Percentiles rank a stretch among this genome's conserved stretches.
Conservation (phyloP, 768 basidiomycete genomes). For the Suillus luteus region DNA sequence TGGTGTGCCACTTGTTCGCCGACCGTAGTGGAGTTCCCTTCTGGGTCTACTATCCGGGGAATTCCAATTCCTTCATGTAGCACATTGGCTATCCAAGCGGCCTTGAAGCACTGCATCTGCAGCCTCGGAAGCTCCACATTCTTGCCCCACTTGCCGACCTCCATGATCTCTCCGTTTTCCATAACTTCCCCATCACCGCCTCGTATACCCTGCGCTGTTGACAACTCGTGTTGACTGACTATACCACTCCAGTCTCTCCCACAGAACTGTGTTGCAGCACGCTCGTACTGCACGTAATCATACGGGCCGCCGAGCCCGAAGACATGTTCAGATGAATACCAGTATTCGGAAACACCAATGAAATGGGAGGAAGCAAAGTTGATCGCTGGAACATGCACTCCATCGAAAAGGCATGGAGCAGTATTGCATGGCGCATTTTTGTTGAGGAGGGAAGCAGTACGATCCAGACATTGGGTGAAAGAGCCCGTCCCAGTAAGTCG, state of each 20-base stretch:
- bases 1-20: conserved; percentile 73
- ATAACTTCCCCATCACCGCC: conserved; percentile 70
- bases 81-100: conserved; percentile 96
- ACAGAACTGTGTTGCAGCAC: conserved; percentile 87
- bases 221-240: conserved; percentile 58
- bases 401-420: conserved; percentile 89
- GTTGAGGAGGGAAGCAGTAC: conserved; percentile 79
- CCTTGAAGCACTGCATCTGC: conserved; percentile 99
- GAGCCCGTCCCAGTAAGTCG: conserved; percentile 84
- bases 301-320: conserved; percentile 94
- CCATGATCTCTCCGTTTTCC: conserved; percentile 59
- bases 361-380: conserved; percentile 93
- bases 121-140: conserved; percentile 81
- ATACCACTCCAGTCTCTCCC: conserved; percentile 77
- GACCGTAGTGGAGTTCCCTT: conserved; percentile 71
- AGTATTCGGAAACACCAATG: conserved; percentile 98
- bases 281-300: conserved; percentile 95
- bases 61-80: conserved; percentile 95
- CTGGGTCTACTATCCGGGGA: conserved; percentile 85
- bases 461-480: conserved; percentile 78
- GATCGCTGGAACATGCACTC: conserved; percentile 90
- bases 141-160: conserved; percentile 67
- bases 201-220: conserved; percentile 49
- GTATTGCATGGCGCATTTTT: conserved; percentile 82
- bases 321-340: conserved; percentile 98